Conservation (phyloP, 176 grass and related monocot species). For the Zea mays region DNA sequence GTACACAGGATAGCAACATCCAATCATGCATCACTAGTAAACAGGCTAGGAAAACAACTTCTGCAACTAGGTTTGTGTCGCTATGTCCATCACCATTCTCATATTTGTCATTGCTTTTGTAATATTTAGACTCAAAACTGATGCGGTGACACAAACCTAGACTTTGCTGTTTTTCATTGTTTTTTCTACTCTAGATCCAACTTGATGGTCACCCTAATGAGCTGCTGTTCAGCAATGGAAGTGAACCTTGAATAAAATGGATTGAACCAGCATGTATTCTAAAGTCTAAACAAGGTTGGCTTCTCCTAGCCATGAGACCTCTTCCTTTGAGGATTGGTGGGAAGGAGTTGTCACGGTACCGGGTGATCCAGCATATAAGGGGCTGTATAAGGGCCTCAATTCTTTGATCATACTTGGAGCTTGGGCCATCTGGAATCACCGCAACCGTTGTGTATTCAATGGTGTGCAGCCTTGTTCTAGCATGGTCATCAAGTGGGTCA, state of each 20-base stretch:
- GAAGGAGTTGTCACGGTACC: no score
- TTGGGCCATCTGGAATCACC: no score
- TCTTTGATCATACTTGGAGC: no score
- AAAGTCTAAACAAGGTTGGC: background rate
- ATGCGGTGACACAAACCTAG: background rate
- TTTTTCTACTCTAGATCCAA: constrained; percentile 8
- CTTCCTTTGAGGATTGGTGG: no score
- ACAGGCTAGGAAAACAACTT: constrained; percentile 6
- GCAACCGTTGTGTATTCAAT: no score
- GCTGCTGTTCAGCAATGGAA: background rate
- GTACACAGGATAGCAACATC: constrained; percentile 5
- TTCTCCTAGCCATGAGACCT: no score
- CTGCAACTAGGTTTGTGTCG: background rate
- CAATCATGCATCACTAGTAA: background rate
- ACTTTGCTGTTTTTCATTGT: background rate
- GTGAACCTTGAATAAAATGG: background rate
- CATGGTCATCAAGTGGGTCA: no score
- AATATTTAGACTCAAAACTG: background rate
- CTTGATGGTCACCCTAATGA: background rate
- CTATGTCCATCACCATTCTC: background rate
- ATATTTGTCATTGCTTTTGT: background rate
- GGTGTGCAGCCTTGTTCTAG: no score
- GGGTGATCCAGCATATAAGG: no score
- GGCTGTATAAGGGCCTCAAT: no score
- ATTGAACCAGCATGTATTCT: constrained; percentile 4